Evolutionary conservation across 108 stramenopile species (phyloP).

Genomic region (Nannochloropsis gaditana): DNA sequence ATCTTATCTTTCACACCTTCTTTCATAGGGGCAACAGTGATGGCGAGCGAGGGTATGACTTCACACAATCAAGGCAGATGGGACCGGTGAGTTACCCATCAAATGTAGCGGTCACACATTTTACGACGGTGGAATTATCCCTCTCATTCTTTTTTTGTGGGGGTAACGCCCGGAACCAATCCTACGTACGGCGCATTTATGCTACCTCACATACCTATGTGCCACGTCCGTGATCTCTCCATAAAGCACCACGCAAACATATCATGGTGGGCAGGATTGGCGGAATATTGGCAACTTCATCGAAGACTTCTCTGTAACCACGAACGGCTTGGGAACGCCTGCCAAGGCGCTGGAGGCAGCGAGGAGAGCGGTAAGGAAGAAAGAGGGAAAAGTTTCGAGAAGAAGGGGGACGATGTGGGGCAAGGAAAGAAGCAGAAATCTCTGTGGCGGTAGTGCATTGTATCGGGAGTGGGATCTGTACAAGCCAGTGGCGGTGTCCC

Average conservation of each 20-base stretch:
- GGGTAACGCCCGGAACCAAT: too few species aligned
- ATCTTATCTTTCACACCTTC: too few species aligned
- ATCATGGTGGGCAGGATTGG: conserved; percentile 51
- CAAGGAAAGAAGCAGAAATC: neutral
- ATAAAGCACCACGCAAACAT: conserved; percentile 46
- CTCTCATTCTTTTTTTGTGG: neutral
- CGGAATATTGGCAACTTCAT: conserved; percentile 37
- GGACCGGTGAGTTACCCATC: conserved; percentile 27
- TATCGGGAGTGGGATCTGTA: too few species aligned
- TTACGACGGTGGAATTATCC: neutral
- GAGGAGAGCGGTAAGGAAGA: conserved; percentile 36
- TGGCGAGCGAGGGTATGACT: conserved; percentile 43
- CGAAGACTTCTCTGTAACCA: conserved; percentile 48
- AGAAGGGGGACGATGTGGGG: neutral
- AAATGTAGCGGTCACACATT: too few species aligned
- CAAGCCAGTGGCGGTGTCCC: too few species aligned
- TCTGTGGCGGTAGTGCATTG: too few species aligned
- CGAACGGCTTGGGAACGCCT: conserved; percentile 48
- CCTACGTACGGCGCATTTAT: neutral
- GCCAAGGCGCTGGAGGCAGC: conserved; percentile 38
- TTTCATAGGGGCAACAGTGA: neutral
- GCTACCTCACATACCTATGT: neutral
- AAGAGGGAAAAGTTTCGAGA: neutral
- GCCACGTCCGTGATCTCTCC: neutral
- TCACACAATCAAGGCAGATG: conserved; percentile 45